Percentiles rank a stretch among this genome's conserved stretches.
These are phyloP conservation scores for Alternaria sp. DNA, from an alignment of 2,329 filamentous ascomycete species.

Conservation along the genomic window DNA sequence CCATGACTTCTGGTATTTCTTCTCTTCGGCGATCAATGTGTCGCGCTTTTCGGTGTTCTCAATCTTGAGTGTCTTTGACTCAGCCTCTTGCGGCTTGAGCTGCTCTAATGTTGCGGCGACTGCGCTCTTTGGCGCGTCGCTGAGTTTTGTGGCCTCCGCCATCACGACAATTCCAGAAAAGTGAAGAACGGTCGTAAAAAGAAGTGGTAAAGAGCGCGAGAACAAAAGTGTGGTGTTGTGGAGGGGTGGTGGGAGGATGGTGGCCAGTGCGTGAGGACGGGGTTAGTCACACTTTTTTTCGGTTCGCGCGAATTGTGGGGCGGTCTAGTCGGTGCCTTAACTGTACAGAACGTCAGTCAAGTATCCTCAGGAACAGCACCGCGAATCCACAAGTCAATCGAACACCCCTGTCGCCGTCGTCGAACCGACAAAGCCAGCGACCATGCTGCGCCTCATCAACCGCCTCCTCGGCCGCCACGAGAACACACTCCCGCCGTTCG, in stretches of 20 bases:
- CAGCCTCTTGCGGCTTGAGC: constrained; percentile 61
- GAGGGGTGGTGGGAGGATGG: not conserved
- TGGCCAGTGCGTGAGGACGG: constrained; percentile 1
- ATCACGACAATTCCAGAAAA: constrained; percentile 26
- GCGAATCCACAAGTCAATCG: not conserved
- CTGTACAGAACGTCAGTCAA: constrained; percentile 24
- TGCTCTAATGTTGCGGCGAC: constrained; percentile 59
- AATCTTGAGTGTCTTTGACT: constrained; percentile 69
- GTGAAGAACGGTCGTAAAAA: not conserved
- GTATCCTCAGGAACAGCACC: constrained; percentile 9
- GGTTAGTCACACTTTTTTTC: constrained; percentile 26
- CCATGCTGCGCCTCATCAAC: constrained; percentile 52
- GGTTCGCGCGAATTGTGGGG: constrained; percentile 12
- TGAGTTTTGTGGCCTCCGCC: constrained; percentile 40
- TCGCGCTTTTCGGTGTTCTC: constrained; percentile 87
- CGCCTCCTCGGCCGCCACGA: constrained; percentile 56
- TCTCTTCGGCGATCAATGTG: constrained; percentile 80
- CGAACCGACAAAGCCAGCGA: constrained; percentile 8
- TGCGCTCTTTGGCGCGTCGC: constrained; percentile 50
- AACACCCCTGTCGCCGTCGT: not conserved
- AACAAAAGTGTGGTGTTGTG: constrained; percentile 11
- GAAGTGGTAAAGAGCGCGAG: constrained; percentile 17
- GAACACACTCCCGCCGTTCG: constrained; percentile 42
- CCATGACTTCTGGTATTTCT: constrained; percentile 91
- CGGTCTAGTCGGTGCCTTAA: not conserved